Evolutionary conservation across 306 rosid genomes (phyloP).

Genomic region (Ochetophila trinervis): DNA sequence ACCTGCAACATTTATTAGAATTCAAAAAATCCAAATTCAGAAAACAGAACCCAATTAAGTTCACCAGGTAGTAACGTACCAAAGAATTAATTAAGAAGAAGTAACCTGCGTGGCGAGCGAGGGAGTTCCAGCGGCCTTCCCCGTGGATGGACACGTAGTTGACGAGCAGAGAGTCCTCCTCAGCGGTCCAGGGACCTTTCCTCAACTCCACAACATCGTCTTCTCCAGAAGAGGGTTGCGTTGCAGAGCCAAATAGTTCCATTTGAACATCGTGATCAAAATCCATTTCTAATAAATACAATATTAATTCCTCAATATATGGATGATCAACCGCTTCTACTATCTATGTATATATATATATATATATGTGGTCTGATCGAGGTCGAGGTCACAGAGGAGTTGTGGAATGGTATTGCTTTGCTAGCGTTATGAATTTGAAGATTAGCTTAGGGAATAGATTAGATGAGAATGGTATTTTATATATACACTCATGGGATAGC

Average conservation of each 20-base stretch:
- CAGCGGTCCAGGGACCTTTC: conserved; percentile 49
- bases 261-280: not conserved
- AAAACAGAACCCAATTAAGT: not conserved
- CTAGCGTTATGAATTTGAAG: not conserved
- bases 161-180: conserved; percentile 35
- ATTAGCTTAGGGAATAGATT: not conserved
- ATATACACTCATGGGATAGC: not conserved
- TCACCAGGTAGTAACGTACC: no score
- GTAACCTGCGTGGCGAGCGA: conserved; percentile 35
- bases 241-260: not conserved
- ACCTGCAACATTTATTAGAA: conserved; percentile 14
- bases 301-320: no score
- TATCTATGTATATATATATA: not conserved
- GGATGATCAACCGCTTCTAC: not conserved
- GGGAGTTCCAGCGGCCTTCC: conserved; percentile 51
- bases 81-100: no score
- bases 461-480: not conserved
- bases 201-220: conserved; percentile 20
- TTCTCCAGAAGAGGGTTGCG: not conserved
- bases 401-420: no score
- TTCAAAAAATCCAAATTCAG: not conserved
- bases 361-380: not conserved
- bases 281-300: not conserved
- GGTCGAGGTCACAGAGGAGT: not conserved
- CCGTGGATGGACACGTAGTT: conserved; percentile 33